Evolutionary conservation across 257 asterid species (phyloP).

Genomic region (Lantana camara): DNA sequence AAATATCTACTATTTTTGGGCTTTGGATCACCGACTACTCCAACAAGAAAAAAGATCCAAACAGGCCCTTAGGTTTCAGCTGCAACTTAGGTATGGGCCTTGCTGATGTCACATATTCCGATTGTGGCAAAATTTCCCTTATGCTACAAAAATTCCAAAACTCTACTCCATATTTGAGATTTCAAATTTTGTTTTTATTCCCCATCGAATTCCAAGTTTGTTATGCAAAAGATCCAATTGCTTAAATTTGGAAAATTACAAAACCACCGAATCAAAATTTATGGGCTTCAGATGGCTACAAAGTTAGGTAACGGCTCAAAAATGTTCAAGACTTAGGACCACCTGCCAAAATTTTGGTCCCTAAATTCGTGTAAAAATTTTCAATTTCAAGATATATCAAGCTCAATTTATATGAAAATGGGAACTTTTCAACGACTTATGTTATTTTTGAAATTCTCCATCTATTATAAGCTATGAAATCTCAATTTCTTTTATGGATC

Average conservation of each 20-base stretch:
- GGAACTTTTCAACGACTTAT: no score
- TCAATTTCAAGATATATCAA: neutral
- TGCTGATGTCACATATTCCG: neutral
- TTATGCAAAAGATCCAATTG: neutral
- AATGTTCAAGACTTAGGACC: slow-evolving; percentile 7
- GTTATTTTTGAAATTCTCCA: neutral
- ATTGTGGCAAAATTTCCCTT: neutral
- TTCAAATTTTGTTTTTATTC: slow-evolving; percentile 6
- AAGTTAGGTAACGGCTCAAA: neutral
- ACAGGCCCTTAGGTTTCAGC: no score
- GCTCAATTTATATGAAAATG: neutral
- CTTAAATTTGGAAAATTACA: neutral
- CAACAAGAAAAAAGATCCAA: no score
- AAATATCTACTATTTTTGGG: no score
- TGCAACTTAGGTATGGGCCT: no score
- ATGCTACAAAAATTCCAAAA: no score
- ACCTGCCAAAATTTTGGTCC: neutral
- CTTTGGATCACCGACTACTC: no score
- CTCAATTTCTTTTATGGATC: no score
- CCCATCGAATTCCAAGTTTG: slow-evolving; percentile 8
- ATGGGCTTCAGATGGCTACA: neutral
- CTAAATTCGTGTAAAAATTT: neutral
- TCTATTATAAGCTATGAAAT: no score
- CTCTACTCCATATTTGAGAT: neutral
- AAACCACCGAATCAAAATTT: slow-evolving; percentile 11